These are phyloP conservation scores for Podaxis carcinomalis DNA, from an alignment of 768 basidiomycete species.

Conservation along the genomic window DNA sequence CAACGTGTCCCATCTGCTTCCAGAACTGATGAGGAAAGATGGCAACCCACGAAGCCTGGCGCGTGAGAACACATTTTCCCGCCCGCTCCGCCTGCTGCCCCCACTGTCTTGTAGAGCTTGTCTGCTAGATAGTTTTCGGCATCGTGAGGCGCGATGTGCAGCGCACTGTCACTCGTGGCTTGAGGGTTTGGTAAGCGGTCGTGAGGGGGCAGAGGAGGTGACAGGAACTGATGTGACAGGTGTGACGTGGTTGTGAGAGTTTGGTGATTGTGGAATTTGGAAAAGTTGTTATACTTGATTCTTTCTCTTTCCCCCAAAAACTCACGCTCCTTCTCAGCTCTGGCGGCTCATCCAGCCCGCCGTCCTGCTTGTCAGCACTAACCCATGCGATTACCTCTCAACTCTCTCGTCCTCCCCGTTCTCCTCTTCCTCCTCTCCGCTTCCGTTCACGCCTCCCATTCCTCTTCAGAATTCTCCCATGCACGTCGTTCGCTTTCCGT, in stretches of 20 bases:
- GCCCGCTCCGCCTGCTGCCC: neutral
- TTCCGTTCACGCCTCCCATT: slow-evolving; percentile 32
- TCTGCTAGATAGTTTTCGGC: too few species aligned
- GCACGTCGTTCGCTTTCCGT: slow-evolving; percentile 27
- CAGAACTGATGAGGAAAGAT: slow-evolving; percentile 3
- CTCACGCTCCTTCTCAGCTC: slow-evolving; percentile 37
- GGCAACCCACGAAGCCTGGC: neutral
- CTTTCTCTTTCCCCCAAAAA: slow-evolving; percentile 7
- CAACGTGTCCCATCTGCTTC: neutral
- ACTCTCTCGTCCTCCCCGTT: slow-evolving; percentile 24
- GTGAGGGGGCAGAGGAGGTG: neutral
- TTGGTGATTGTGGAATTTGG: slow-evolving; percentile 5
- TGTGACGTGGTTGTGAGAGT: neutral
- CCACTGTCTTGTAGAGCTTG: neutral
- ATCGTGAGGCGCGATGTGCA: too few species aligned
- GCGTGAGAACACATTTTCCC: neutral
- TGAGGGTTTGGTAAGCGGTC: too few species aligned
- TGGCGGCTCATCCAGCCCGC: slow-evolving; percentile 23
- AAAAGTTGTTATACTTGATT: neutral
- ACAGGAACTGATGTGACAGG: neutral
- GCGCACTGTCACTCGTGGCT: too few species aligned
- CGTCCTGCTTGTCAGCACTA: slow-evolving; percentile 21
- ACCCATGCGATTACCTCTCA: slow-evolving; percentile 28
- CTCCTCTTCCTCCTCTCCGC: slow-evolving; percentile 22
- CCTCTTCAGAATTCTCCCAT: slow-evolving; percentile 29